phyloP scores from a whole-genome alignment of 1,139 yeast genomes.

The Hansenula anomala region DNA sequence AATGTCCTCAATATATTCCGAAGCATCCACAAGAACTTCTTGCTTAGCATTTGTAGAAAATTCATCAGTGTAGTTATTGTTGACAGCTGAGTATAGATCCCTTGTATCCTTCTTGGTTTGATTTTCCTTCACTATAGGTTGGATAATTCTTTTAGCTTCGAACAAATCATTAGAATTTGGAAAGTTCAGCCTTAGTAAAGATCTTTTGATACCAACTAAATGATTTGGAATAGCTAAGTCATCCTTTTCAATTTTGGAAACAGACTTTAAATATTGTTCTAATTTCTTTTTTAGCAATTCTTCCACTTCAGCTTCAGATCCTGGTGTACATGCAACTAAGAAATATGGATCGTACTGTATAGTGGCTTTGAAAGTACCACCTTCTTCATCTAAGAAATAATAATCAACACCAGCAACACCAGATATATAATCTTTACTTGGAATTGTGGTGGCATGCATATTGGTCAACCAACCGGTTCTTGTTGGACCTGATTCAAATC shows the following conservation, averaged over 20 bases:
- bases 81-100: conserved; percentile 60
- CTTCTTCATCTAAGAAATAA: conserved; percentile 95
- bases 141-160: conserved; percentile 63
- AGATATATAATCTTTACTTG: conserved; percentile 47
- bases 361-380: conserved; percentile 90
- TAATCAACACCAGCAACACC: conserved; percentile 90
- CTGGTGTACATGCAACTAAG: conserved; percentile 61
- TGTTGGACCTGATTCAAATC: conserved; percentile 68
- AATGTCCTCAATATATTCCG: conserved; percentile 68
- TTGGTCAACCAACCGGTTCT: conserved; percentile 85
- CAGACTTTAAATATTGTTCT: conserved; percentile 56
- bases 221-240: conserved; percentile 84
- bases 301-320: conserved; percentile 77
- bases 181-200: conserved; percentile 64
- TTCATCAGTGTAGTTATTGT: conserved; percentile 34
- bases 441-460: conserved; percentile 70
- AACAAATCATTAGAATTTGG: conserved; percentile 72
- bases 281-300: conserved; percentile 69
- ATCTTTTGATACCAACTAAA: conserved; percentile 67
- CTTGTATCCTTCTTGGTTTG: conserved; percentile 59
- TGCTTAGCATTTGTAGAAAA: conserved; percentile 16
- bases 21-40: conserved; percentile 33
- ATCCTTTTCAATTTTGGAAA: conserved; percentile 59
- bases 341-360: conserved; percentile 86
- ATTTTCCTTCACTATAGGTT: conserved; percentile 71